Conservation (phyloP, 306 rosid species). For the Morella rubra region DNA sequence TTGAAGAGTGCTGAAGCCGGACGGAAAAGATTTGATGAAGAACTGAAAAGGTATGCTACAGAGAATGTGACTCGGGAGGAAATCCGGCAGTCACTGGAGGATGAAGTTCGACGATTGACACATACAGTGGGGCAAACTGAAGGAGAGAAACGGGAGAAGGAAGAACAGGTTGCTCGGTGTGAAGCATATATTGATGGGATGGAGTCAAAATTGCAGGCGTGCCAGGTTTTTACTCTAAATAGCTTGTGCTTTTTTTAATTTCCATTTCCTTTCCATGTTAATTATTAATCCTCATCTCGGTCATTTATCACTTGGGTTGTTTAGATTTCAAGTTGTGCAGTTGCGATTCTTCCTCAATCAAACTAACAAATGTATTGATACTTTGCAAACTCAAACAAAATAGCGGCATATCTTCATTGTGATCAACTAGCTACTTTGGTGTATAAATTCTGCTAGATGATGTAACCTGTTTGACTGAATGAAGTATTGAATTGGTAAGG, state of each 20-base stretch:
- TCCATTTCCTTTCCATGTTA: conserved; percentile 2
- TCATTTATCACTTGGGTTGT: not conserved
- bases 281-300: not conserved
- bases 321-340: conserved; percentile 11
- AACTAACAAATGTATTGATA: conserved; percentile 19
- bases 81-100: conserved; percentile 91
- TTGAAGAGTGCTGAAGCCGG: conserved; percentile 95
- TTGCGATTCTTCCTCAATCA: conserved; percentile 12
- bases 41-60: conserved; percentile 83
- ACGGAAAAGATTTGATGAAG: conserved; percentile 96
- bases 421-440: conserved; percentile 21
- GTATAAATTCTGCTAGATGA: not conserved
- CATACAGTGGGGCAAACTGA: conserved; percentile 96
- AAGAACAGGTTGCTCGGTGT: conserved; percentile 91
- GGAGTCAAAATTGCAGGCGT: conserved; percentile 95
- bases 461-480: not conserved
- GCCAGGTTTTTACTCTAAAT: conserved; percentile 65
- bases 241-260: conserved; percentile 5
- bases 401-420: not conserved
- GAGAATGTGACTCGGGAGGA: conserved; percentile 94
- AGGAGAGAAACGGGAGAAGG: conserved; percentile 96
- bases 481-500: not conserved
- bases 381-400: not conserved
- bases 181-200: conserved; percentile 97
- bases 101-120: conserved; percentile 84